These are phyloP conservation scores for Botrytis tulipae DNA, from an alignment of 2,329 filamentous ascomycete species.

Conservation along the genomic window DNA sequence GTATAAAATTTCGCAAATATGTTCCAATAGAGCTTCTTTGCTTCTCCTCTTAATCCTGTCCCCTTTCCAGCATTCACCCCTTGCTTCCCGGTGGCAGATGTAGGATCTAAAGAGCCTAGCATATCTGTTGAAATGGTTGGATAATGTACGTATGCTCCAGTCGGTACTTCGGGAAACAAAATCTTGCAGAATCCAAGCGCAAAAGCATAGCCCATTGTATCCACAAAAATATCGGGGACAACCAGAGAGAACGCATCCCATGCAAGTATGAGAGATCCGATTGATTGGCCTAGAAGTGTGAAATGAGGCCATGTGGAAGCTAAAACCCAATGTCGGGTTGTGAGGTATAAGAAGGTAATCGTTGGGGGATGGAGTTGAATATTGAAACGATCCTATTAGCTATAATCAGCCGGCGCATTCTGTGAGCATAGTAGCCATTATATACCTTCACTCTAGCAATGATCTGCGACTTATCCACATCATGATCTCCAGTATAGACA, in stretches of 20 bases:
- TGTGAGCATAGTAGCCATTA: neutral
- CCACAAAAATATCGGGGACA: slow-evolving; percentile 89
- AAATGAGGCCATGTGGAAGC: slow-evolving; percentile 87
- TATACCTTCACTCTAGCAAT: slow-evolving; percentile 71
- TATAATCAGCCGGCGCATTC: slow-evolving; percentile 16
- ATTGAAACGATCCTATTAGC: slow-evolving; percentile 74
- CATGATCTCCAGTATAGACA: slow-evolving; percentile 94
- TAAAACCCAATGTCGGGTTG: slow-evolving; percentile 81
- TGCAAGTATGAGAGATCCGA: slow-evolving; percentile 82
- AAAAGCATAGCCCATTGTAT: slow-evolving; percentile 98
- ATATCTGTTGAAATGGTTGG: slow-evolving; percentile 98
- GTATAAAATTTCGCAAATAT: slow-evolving; percentile 81
- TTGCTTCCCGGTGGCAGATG: slow-evolving; percentile 55
- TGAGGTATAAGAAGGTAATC: slow-evolving; percentile 85
- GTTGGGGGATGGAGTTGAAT: slow-evolving; percentile 82
- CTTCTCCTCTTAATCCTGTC: slow-evolving; percentile 63
- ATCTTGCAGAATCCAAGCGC: slow-evolving; percentile 77
- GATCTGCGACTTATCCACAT: slow-evolving; percentile 77
- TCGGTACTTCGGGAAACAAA: slow-evolving; percentile 77
- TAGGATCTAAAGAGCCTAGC: slow-evolving; percentile 76
- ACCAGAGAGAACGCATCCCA: slow-evolving; percentile 92
- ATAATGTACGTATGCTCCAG: slow-evolving; percentile 94
- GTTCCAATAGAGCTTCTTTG: slow-evolving; percentile 83
- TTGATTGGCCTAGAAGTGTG: slow-evolving; percentile 88
- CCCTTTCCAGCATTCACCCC: slow-evolving; percentile 85